Evolutionary conservation across 2,329 filamentous ascomycete species (phyloP), one percentile per base, ranked within the genome.

Genomic region (Orbilia brochopaga): DNA sequence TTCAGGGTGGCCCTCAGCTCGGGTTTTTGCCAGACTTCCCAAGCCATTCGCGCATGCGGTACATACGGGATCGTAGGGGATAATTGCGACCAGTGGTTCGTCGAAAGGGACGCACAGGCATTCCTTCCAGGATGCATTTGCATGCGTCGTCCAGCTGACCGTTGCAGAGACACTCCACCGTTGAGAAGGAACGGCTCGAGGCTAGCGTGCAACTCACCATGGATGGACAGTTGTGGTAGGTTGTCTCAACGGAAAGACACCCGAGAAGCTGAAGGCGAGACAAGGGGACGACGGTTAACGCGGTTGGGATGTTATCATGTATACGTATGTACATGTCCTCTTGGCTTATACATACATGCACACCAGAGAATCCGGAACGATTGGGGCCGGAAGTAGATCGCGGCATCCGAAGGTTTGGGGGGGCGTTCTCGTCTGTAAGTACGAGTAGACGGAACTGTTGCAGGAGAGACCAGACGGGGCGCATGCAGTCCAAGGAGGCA

Each of bases 151-250:
- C 42, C 60, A 65, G 51, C 67, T 72, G 60, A 59, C 50, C 67
- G 46, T 62, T 62, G 35, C 6, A n/a, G 44, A 44, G 46, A 48
- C 2, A 24, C 19, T 58, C 40, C 50, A 72, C 40, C 67, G 60
- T 72, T 64, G 17, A 53, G 59, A 56, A 72, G 59, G 67, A 46
- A 72, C 67, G 67, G 60, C 60, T 65, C 60, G 60, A 56, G 44
- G 32, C 27, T 61, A 65, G 55, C 67, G 60, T 72, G 59, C 59
- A 53, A 48, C 42, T 15, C 35, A 13, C 19, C n/a, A 56, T 46
- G 51, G 24, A 50, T 24, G 10, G 27, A 63, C 35, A 30, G 21
- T 32, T 17, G 19, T 35, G 50, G 50, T n/a, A 23, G 19, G 21
- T 54, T 42, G 50, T 54, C 50, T 42, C 24, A 32, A 50, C 48